Evolutionary conservation across 2,329 filamentous ascomycete genomes (phyloP).

Genomic region (Diaporthe ampelina): DNA sequence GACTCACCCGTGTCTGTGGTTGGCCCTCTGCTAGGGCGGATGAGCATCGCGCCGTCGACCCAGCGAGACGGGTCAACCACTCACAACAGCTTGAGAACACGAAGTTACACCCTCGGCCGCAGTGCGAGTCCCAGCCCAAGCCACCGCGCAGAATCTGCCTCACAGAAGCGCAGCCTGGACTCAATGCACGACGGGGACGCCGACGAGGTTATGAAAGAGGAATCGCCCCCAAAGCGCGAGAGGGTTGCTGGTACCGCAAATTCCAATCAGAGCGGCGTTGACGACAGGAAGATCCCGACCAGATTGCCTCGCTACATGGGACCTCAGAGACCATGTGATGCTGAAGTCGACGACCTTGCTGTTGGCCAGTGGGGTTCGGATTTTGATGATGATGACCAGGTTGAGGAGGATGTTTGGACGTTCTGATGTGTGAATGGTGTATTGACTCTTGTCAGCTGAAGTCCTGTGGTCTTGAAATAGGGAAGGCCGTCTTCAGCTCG

Average conservation of each 20-base stretch:
- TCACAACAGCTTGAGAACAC: background rate
- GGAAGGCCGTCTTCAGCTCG: background rate
- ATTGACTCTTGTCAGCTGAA: background rate
- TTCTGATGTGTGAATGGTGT: background rate
- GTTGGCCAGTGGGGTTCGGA: background rate
- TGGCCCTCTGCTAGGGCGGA: background rate
- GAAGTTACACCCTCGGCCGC: conserved; percentile 15
- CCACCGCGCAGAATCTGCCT: background rate
- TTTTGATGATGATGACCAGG: background rate
- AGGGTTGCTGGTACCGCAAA: background rate
- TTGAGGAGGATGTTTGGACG: background rate
- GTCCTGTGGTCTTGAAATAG: background rate
- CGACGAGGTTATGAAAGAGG: background rate
- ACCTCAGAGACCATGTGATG: background rate
- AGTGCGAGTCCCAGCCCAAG: background rate
- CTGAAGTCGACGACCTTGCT: background rate
- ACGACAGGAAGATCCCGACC: background rate
- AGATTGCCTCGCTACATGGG: background rate
- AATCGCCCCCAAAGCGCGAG: conserved; percentile 26
- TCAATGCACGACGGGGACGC: conserved; percentile 11
- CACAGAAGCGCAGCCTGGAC: conserved; percentile 15
- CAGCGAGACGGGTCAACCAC: too few relatives aligned
- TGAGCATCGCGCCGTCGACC: conserved; percentile 21
- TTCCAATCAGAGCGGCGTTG: background rate
- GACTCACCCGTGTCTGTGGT: background rate